Conservation (phyloP, 257 asterid genomes). For the Ballota nigra region DNA sequence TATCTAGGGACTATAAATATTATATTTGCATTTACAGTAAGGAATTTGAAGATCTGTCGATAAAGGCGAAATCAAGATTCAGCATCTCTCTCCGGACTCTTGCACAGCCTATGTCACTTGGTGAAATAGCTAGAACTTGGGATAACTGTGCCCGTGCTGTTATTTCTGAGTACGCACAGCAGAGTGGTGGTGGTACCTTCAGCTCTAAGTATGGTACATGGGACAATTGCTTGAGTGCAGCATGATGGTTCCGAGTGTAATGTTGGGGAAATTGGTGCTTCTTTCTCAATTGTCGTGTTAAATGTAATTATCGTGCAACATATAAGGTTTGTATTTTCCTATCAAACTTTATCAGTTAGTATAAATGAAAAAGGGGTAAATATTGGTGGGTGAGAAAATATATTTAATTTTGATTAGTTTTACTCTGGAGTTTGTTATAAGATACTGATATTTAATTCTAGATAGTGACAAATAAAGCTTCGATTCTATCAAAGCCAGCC, state of each 20-base stretch:
- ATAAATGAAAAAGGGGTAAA: background rate
- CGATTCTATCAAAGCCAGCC: background rate
- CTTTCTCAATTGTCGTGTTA: background rate
- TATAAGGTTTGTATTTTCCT: background rate
- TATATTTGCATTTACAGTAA: constrained; percentile 41
- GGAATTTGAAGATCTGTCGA: constrained; percentile 74
- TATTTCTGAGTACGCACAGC: constrained; percentile 66
- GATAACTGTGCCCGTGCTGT: constrained; percentile 72
- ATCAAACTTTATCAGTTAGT: background rate
- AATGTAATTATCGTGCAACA: background rate
- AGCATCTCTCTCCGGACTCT: constrained; percentile 67
- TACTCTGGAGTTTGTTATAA: background rate
- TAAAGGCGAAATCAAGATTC: constrained; percentile 69
- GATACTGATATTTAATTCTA: too few relatives aligned
- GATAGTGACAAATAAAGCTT: background rate
- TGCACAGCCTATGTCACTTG: constrained; percentile 72
- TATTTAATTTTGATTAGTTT: background rate
- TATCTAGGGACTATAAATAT: background rate
- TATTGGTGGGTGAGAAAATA: background rate
- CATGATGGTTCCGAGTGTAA: constrained; percentile 8
- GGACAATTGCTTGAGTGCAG: constrained; percentile 71
- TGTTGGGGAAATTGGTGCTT: background rate
- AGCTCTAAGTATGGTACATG: constrained; percentile 82
- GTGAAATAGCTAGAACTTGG: constrained; percentile 81
- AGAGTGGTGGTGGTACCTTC: constrained; percentile 81